Percentiles rank a stretch among this genome's conserved stretches.
Conservation (phyloP, 441 rosid genomes). For the Arabidopsis lyrata region DNA sequence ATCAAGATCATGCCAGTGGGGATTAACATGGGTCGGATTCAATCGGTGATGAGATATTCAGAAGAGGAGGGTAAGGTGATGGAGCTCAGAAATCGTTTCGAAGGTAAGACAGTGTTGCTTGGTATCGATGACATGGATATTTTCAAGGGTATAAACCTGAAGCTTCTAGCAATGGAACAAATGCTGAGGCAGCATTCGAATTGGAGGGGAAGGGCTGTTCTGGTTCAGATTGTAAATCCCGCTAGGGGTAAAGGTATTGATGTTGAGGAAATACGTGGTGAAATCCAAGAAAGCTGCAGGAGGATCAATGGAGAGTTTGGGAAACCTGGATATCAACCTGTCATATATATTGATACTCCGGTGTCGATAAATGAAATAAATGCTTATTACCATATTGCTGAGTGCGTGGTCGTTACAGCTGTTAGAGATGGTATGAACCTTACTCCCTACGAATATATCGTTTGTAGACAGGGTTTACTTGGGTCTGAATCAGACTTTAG, state of each 20-base stretch:
- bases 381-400: constrained; percentile 62
- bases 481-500: constrained; percentile 50
- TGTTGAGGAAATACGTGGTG: constrained; percentile 47
- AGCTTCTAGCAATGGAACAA: constrained; percentile 64
- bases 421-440: constrained; percentile 70
- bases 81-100: constrained; percentile 50
- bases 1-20: constrained; percentile 65
- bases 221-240: constrained; percentile 61
- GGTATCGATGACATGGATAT: constrained; percentile 62
- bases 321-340: constrained; percentile 60
- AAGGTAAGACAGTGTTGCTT: constrained; percentile 59
- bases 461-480: constrained; percentile 56
- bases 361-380: constrained; percentile 50
- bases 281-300: constrained; percentile 50
- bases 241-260: constrained; percentile 58
- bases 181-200: constrained; percentile 55
- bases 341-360: constrained; percentile 52
- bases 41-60: constrained; percentile 52
- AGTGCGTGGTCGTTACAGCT: constrained; percentile 62
- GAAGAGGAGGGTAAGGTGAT: constrained; percentile 51
- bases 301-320: constrained; percentile 57
- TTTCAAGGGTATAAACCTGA: constrained; percentile 57
- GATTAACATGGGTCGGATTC: constrained; percentile 58
- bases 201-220: constrained; percentile 58
- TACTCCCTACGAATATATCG: constrained; percentile 60